Evolutionary conservation across 495 filamentous ascomycete genomes (phyloP).

Genomic region (Aeminium ludgeri): DNA sequence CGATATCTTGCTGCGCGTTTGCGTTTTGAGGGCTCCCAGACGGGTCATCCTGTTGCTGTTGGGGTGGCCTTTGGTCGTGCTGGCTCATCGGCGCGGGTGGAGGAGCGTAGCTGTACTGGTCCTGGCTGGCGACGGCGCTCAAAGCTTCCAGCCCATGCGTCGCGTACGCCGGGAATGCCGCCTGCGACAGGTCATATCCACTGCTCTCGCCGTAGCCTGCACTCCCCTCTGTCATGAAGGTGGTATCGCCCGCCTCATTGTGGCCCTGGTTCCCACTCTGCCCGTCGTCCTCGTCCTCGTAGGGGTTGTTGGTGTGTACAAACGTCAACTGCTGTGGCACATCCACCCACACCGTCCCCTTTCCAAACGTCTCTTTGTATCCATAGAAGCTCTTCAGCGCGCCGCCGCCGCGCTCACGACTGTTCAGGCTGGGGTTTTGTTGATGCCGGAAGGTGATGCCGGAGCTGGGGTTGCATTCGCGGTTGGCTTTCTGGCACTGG

Average conservation of each 20-base stretch:
- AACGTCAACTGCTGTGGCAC: constrained; percentile 48
- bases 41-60: background rate
- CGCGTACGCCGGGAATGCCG: constrained; percentile 20
- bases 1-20: constrained; percentile 25
- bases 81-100: constrained; percentile 17
- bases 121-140: constrained; percentile 37
- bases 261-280: background rate
- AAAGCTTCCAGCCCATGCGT: constrained; percentile 39
- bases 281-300: constrained; percentile 28
- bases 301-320: constrained; percentile 45
- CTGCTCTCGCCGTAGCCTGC: too few relatives aligned
- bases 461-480: constrained; percentile 45
- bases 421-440: constrained; percentile 58
- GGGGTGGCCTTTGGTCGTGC: constrained; percentile 4
- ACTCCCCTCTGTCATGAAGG: background rate
- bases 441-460: constrained; percentile 54
- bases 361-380: constrained; percentile 51
- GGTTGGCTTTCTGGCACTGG: constrained; percentile 42
- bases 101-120: constrained; percentile 29
- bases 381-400: constrained; percentile 49
- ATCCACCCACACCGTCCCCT: constrained; percentile 45
- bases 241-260: background rate
- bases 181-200: background rate
- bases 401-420: constrained; percentile 25
- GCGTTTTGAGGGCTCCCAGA: background rate